Evolutionary conservation across 1,284 basidiomycete species (phyloP), one percentile per base, ranked within the genome.

Genomic region (Acaromyces ingoldii): DNA sequence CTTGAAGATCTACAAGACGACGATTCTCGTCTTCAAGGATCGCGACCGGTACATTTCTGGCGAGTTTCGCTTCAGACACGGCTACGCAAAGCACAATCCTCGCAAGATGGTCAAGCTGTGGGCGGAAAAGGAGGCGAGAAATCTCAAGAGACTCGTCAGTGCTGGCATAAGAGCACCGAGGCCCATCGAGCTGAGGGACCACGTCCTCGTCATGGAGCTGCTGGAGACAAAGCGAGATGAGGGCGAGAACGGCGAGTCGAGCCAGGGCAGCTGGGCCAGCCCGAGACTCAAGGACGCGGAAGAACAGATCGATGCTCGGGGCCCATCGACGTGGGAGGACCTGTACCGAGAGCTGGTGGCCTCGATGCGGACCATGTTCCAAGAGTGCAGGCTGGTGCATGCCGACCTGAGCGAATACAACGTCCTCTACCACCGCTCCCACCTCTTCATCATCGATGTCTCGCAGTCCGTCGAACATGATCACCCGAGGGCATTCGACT

Each of bases 341-440:
- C 81, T 97, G 2, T 99, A 98, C 72, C 76, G 80, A 24, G 88
- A 95, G 73, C 81, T 96, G 33, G 76, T 97, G 37, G 82, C 88
- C 60, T 83, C 82, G 52, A 82, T 92, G 48, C 84, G 93, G 54
- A 82, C 81, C 56, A 87, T 98, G 81, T 99, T 87, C 77, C 87
- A 90, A 63, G 80, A 82, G 31, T 98, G 95, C 81, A 86, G 85
- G 55, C 84, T 99, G 49, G 93, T 99, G 0, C 95, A 99, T 68
- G 95, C 95, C 51, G 95, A 99, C 80, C 80, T 99, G 54, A 91
- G 88, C 57, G 95, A 99, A 77, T 99, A 98, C 83, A 99, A 99
- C 75, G 86, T 99, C 61, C 81, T 99, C 69, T 81, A 80, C 55
- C 82, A 83, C 67, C 61, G 78, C 11, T 67, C 63, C 1, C 89